Base-by-base conservation (phyloP, 2,329 filamentous ascomycete species). In the Colletotrichum phormii region DNA sequence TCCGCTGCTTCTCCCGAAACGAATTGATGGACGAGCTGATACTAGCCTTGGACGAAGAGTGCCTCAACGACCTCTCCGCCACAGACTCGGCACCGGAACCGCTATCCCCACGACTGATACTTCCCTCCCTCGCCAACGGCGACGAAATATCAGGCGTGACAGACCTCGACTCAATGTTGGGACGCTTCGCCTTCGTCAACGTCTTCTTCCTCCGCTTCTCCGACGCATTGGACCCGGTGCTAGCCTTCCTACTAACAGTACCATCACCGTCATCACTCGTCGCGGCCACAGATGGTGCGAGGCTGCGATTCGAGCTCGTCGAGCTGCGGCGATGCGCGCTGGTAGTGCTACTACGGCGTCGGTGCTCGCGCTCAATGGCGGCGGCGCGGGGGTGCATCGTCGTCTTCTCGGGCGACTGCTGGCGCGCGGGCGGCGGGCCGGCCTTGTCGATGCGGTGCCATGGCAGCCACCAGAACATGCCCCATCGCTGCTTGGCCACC, bases 401-500 rank as follows among this genome's bases (percentile, higher is more conserved):
- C 22, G 62, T 74, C 78, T 84, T 86, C 65, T 87, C 84, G n/a
- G 75, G 73, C 53, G 84, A 79, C 33, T 78, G 81, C n/a, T 80
- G 78, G 1, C 74, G 76, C 74, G 78, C 59, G 58, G 61, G 26
- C 31, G 68, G n/a, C 8, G 26, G 60, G 8, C 74, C 74, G 60
- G 76, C 78, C 64, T 77, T 82, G 63, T 83, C 81, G 3, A 78
- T 73, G 74, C 82, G 77, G 77, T 83, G 85, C 88, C 93, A 94
- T 0, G 94, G 93, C 1, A 94, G 90, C 93, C 95, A 97, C 95
- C 95, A 97, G 46, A 97, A 85, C 91, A 92, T 94, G 26, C 92
- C 90, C 64, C 92, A 91, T 74, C 92, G 87, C 77, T 91, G 86
- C 78, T 90, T 91, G 13, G 92, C 91, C 51, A 94, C 84, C 73